Percentiles rank a stretch among this genome's conserved stretches.
Evolutionary conservation across 176 grass and related monocot species (phyloP).

Genomic region (Carex cristatella): DNA sequence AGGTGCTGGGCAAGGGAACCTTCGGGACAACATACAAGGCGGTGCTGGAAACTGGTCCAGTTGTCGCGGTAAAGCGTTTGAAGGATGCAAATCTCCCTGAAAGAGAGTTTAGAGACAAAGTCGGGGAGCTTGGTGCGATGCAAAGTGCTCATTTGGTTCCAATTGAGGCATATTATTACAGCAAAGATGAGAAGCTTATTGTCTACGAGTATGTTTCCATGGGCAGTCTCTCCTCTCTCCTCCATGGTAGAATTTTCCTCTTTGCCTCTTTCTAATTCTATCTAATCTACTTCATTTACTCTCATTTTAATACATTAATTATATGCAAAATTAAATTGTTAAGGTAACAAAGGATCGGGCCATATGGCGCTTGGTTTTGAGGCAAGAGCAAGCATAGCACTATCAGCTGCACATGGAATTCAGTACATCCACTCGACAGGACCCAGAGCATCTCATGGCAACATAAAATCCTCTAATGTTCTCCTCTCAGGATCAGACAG

Average conservation of each 20-base stretch:
- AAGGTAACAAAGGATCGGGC: constrained; percentile 34
- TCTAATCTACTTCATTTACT: background rate
- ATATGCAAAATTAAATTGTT: background rate
- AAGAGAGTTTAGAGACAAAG: constrained; percentile 48
- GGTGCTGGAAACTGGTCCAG: constrained; percentile 54
- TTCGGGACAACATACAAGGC: constrained; percentile 75
- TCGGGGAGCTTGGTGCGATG: constrained; percentile 34
- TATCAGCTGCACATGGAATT: constrained; percentile 64
- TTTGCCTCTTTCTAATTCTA: background rate
- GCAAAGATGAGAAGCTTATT: constrained; percentile 80
- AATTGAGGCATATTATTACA: constrained; percentile 62
- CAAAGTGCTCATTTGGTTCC: constrained; percentile 41
- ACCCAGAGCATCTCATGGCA: constrained; percentile 40
- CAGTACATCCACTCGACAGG: constrained; percentile 56
- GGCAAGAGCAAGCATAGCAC: constrained; percentile 42
- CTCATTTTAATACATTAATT: background rate
- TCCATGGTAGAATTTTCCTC: constrained; percentile 41
- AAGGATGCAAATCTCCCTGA: constrained; percentile 48
- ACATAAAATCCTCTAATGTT: constrained; percentile 70
- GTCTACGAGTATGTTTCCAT: constrained; percentile 60
- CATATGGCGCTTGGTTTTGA: constrained; percentile 38
- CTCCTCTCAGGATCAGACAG: constrained; percentile 26
- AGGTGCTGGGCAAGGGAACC: constrained; percentile 63
- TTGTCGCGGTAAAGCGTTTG: constrained; percentile 61
- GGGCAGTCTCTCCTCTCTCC: constrained; percentile 63